Conservation (phyloP, 1,284 basidiomycete species). For the Pulveroboletus sp. region DNA sequence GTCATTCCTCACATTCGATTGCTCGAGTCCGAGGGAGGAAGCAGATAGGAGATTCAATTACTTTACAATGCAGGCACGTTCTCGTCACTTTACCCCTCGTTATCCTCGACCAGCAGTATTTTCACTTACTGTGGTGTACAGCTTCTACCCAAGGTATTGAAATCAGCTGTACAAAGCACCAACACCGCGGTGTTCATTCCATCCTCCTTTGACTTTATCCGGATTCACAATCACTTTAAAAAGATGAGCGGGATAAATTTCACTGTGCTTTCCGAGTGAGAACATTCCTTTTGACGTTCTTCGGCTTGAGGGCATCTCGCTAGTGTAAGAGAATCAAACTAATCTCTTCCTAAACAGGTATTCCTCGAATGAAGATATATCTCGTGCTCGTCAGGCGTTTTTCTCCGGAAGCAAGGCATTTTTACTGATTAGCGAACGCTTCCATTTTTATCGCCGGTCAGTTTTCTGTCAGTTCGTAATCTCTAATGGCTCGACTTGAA, state of each 20-base stretch:
- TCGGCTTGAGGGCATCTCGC: not conserved
- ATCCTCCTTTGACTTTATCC: slow-evolving; percentile 96
- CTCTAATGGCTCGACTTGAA: slow-evolving; percentile 3
- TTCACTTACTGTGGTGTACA: slow-evolving; percentile 33
- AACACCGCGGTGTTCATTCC: slow-evolving; percentile 91
- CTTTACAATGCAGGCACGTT: slow-evolving; percentile 82
- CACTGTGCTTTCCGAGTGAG: slow-evolving; percentile 86
- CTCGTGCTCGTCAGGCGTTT: slow-evolving; percentile 89
- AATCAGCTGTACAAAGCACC: slow-evolving; percentile 88
- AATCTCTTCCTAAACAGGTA: slow-evolving; percentile 58
- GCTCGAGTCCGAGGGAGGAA: slow-evolving; percentile 73
- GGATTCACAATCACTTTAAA: slow-evolving; percentile 84
- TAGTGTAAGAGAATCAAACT: not conserved
- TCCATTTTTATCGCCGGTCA: slow-evolving; percentile 94
- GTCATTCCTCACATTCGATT: slow-evolving; percentile 78
- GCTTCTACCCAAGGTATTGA: slow-evolving; percentile 80
- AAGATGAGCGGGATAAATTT: slow-evolving; percentile 73
- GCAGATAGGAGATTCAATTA: slow-evolving; percentile 83
- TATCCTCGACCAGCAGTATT: not conserved
- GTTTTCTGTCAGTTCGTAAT: slow-evolving; percentile 15
- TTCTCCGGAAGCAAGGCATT: slow-evolving; percentile 87
- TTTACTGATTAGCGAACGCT: slow-evolving; percentile 91
- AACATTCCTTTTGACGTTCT: not conserved
- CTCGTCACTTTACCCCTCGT: not conserved
- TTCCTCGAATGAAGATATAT: slow-evolving; percentile 90